Evolutionary conservation across 345 rosid genomes (phyloP), one percentile per base, ranked within the genome.

Genomic region (Pistacia integerrima): DNA sequence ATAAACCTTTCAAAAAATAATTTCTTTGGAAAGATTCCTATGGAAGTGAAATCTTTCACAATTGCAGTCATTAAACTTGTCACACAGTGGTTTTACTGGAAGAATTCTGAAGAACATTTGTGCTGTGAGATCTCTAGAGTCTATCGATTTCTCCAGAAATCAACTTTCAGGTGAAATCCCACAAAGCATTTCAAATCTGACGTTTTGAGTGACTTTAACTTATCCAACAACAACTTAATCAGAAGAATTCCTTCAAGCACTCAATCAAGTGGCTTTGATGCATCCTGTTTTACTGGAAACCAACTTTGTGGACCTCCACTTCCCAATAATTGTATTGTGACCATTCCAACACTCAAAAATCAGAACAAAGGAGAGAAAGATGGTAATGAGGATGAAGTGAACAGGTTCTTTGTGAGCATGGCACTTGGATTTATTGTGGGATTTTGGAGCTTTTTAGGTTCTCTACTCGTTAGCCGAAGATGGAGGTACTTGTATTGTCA

Each of bases 101-200:
- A 33, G 20, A 36, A 63, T 63, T 33, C 67, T 46, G 64, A 18
- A 64, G 13, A 0, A 44, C 64, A 57, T 69, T 1, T 78, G 80
- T 12, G 69, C 10, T 44, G 72, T 80, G 77, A 6, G 7, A 2
- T 30, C 25, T 9, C 11, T 80, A 3, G 71, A 72, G 30, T 60
- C 60, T 0, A 38, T 74, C 4, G 82, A 79, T 46, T 38, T 74
- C 0, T 79, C 78, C 11, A 2, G 5, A 3, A 78, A 78, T 36
- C 68, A 57, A 20, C 73, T 80, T 4, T 12, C 11, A 9, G 79
- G 77, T 16, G 70, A 76, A 70, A 80, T 80, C 49, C 77, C 80
- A 4, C 4, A 4, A 14, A 63, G 46, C n/a, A 35, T 63, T 13
- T 12, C 67, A 13, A 63, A 35, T 38, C 2, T 63, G 8, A 63